A percentile compares a stretch with the other conserved stretches of the same genome.
Conservation (phyloP, 2,329 filamentous ascomycete species). For the Penicillium sumatraense region DNA sequence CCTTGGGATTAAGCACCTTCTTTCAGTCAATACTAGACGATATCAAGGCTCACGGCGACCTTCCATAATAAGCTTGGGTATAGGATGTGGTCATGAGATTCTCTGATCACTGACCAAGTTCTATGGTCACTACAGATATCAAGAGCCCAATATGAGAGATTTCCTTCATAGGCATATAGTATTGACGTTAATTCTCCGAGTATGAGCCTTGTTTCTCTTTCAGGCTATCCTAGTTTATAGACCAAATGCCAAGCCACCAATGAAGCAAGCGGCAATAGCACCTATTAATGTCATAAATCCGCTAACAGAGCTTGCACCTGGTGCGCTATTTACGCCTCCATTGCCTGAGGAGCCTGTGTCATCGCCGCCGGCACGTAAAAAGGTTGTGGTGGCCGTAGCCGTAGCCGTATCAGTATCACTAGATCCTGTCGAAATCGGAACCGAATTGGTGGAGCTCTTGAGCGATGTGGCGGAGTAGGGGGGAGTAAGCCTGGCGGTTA, state of each 20-base stretch:
- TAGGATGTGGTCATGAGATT: too few species aligned
- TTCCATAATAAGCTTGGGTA: too few species aligned
- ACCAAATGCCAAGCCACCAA: slow-evolving; percentile 22
- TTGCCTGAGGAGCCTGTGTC: not conserved
- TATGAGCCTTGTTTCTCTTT: not conserved
- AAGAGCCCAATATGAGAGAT: not conserved
- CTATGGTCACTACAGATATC: too few species aligned
- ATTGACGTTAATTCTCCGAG: not conserved
- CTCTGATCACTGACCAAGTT: too few species aligned
- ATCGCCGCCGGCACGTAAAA: not conserved
- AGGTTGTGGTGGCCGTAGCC: not conserved
- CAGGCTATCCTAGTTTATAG: slow-evolving; percentile 8
- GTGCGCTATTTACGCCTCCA: not conserved
- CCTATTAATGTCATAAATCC: not conserved
- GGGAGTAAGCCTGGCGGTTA: not conserved
- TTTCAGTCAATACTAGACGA: too few species aligned
- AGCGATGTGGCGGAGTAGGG: slow-evolving; percentile 24
- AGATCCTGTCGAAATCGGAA: slow-evolving; percentile 5
- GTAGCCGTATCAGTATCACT: not conserved
- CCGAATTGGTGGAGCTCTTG: slow-evolving; percentile 13
- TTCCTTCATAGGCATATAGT: not conserved
- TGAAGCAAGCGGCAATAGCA: slow-evolving; percentile 2
- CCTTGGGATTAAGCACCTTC: too few species aligned
- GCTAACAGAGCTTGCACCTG: not conserved
- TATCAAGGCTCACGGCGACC: too few species aligned